phyloP scores from a whole-genome alignment of 495 filamentous ascomycete genomes.

The Halenospora varia region DNA sequence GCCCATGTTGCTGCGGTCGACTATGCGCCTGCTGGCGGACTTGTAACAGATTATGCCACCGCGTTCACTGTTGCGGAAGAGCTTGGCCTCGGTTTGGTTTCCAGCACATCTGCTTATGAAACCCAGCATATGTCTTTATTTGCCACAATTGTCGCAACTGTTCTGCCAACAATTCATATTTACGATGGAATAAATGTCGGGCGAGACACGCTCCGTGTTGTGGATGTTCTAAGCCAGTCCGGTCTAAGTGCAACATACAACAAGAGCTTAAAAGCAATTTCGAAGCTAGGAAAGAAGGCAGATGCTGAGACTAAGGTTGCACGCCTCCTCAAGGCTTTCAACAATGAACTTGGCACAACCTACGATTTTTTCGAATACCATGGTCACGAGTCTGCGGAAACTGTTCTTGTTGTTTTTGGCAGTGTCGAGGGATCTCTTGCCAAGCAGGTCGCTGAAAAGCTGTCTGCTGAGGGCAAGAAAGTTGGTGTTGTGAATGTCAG shows the following conservation, averaged over 20 bases:
- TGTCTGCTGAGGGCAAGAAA: slow-evolving; percentile 66
- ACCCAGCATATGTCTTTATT: slow-evolving; percentile 94
- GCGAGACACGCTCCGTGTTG: slow-evolving; percentile 78
- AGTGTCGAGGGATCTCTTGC: slow-evolving; percentile 84
- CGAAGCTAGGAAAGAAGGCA: slow-evolving; percentile 63
- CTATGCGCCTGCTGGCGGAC: slow-evolving; percentile 61
- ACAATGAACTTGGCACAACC: slow-evolving; percentile 87
- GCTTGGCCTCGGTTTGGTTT: slow-evolving; percentile 79
- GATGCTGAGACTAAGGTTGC: slow-evolving; percentile 70
- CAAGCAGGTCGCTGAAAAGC: slow-evolving; percentile 70
- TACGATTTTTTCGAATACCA: slow-evolving; percentile 93
- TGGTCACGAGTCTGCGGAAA: slow-evolving; percentile 72
- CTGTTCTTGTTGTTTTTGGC: slow-evolving; percentile 87
- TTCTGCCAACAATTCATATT: slow-evolving; percentile 83
- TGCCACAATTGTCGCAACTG: slow-evolving; percentile 72
- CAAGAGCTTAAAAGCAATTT: slow-evolving; percentile 54
- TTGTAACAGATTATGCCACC: slow-evolving; percentile 84
- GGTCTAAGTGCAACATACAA: slow-evolving; percentile 69
- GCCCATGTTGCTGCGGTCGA: slow-evolving; percentile 93
- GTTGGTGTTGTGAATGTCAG: slow-evolving; percentile 88
- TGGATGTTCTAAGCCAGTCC: slow-evolving; percentile 74
- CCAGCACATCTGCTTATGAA: slow-evolving; percentile 82
- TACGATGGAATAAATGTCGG: slow-evolving; percentile 89
- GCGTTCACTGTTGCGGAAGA: slow-evolving; percentile 85
- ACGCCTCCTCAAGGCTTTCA: slow-evolving; percentile 74